Conservation (phyloP, 495 filamentous ascomycete genomes). For the Cercophora samala region DNA sequence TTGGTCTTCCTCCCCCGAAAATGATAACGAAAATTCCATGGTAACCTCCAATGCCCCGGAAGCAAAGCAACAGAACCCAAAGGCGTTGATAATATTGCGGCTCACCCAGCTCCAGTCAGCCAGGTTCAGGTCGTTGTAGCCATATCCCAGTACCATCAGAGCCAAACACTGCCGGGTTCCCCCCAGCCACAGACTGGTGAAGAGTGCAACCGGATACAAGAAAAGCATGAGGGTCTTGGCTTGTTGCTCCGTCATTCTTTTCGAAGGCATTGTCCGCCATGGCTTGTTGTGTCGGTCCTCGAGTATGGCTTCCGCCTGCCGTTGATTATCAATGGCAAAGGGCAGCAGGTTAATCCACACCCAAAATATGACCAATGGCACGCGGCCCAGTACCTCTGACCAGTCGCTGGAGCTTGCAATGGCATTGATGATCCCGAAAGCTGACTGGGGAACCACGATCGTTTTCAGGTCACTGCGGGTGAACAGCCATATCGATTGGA, state of each 20-base stretch:
- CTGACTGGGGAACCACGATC: background rate
- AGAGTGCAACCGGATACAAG: background rate
- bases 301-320: background rate
- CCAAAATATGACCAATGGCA: background rate
- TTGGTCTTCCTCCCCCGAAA: background rate
- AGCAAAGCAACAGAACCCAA: background rate
- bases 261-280: background rate
- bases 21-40: background rate
- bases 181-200: background rate
- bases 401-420: background rate
- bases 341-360: background rate
- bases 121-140: background rate
- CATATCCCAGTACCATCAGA: background rate
- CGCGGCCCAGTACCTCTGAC: background rate
- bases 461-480: background rate
- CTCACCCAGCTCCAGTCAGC: background rate
- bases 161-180: background rate
- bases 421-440: background rate
- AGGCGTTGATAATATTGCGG: background rate
- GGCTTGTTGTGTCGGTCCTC: background rate
- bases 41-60: background rate
- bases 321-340: background rate
- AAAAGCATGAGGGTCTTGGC: background rate
- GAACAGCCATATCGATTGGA: background rate
- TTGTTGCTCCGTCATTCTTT: background rate